Conservation (phyloP, 1,284 basidiomycete species). For the Neolentinus lepideus region DNA sequence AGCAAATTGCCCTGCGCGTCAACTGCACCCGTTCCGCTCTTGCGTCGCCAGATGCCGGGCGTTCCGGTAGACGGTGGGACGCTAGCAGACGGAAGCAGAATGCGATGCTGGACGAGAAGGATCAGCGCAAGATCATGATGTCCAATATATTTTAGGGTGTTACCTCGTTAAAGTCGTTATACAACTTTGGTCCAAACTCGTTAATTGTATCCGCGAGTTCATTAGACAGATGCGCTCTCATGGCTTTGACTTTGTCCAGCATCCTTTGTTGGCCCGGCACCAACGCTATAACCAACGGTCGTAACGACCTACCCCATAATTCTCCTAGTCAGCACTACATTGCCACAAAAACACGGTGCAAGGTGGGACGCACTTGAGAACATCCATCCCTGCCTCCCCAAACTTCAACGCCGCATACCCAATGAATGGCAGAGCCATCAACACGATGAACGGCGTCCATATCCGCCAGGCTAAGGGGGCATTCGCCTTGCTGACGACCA, state of each 20-base stretch:
- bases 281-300: slow-evolving; percentile 87
- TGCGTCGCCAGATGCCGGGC: slow-evolving; percentile 66
- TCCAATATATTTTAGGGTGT: too few relatives aligned
- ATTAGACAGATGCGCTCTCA: slow-evolving; percentile 76
- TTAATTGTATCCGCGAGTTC: slow-evolving; percentile 89
- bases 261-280: slow-evolving; percentile 88
- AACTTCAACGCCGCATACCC: slow-evolving; percentile 96
- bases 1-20: slow-evolving; percentile 76
- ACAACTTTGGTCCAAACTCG: slow-evolving; percentile 83
- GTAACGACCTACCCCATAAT: slow-evolving; percentile 67
- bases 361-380: slow-evolving; percentile 90
- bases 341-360: too few relatives aligned
- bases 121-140: too few relatives aligned
- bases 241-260: slow-evolving; percentile 74
- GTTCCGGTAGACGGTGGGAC: slow-evolving; percentile 71
- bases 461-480: slow-evolving; percentile 60
- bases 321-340: too few relatives aligned
- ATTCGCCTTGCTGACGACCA: slow-evolving; percentile 67
- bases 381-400: slow-evolving; percentile 98
- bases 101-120: slow-evolving; percentile 50
- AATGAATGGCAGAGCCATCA: slow-evolving; percentile 79
- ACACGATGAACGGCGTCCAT: slow-evolving; percentile 77
- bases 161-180: slow-evolving; percentile 85
- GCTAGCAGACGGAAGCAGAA: slow-evolving; percentile 76
- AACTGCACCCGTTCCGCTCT: slow-evolving; percentile 67